Conservation (phyloP, 805 yeast genomes). For the Candida gorgasii region DNA sequence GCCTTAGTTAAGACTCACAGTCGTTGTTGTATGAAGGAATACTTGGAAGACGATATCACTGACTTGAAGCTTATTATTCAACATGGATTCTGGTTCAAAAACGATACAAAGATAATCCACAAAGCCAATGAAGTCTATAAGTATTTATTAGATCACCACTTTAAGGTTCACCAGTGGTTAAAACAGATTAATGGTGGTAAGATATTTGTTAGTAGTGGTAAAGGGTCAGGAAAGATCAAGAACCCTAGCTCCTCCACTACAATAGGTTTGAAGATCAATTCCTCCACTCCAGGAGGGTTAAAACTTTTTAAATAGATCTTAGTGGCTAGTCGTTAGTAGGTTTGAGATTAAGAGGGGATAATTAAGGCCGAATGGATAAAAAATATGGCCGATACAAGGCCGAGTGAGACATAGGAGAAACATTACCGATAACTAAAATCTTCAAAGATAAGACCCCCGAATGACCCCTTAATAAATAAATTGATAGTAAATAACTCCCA, state of each 20-base stretch:
- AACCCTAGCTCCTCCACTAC: not conserved
- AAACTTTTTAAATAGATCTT: constrained; percentile 1
- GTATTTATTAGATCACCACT: not conserved
- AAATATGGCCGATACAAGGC: too few relatives aligned
- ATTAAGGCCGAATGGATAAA: too few relatives aligned
- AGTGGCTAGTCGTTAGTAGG: too few relatives aligned
- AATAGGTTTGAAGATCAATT: not conserved
- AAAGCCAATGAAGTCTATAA: constrained; percentile 25
- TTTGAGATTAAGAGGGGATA: too few relatives aligned
- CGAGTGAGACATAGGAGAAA: too few relatives aligned
- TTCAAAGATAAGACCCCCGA: too few relatives aligned
- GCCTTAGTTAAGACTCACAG: constrained; percentile 26
- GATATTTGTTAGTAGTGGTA: constrained; percentile 7
- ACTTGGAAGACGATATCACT: constrained; percentile 22
- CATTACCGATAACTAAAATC: too few relatives aligned
- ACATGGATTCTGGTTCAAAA: constrained; percentile 32
- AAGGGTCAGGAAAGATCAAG: not conserved
- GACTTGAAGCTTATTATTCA: constrained; percentile 33
- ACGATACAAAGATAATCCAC: constrained; percentile 21
- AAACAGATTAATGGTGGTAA: constrained; percentile 11
- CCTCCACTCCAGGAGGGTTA: constrained; percentile 1
- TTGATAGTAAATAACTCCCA: too few relatives aligned
- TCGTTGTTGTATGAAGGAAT: constrained; percentile 36
- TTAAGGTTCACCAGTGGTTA: constrained; percentile 9
- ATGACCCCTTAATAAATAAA: too few relatives aligned